Conservation (phyloP, 164 flowering plant species). For the Macadamia tetraphylla region DNA sequence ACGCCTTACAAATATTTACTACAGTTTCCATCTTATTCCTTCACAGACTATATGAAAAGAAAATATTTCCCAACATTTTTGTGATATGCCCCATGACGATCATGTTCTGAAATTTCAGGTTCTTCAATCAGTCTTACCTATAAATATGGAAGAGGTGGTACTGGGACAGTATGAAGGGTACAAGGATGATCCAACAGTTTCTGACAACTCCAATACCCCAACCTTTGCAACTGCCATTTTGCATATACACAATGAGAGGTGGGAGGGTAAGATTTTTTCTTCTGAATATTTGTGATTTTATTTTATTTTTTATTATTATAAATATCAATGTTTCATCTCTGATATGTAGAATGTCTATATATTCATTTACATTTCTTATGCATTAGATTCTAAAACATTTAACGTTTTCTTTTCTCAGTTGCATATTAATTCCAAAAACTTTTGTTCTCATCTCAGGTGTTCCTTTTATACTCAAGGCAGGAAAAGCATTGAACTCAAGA, state of each 20-base stretch:
- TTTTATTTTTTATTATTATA: too few species aligned
- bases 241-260: slow-evolving; percentile 91
- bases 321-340: neutral
- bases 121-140: slow-evolving; percentile 84
- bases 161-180: slow-evolving; percentile 97
- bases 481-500: slow-evolving; percentile 88
- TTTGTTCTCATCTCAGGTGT: slow-evolving; percentile 59
- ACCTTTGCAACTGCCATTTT: slow-evolving; percentile 85
- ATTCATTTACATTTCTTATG: neutral
- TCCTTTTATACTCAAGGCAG: slow-evolving; percentile 91
- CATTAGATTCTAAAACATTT: neutral
- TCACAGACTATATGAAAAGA: neutral
- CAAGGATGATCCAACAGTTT: slow-evolving; percentile 80
- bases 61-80: neutral
- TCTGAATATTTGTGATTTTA: neutral
- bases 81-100: neutral
- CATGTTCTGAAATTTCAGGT: slow-evolving; percentile 43
- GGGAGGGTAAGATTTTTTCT: slow-evolving; percentile 71
- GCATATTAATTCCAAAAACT: neutral
- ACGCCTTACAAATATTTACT: neutral
- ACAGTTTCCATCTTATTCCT: neutral
- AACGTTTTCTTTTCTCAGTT: neutral
- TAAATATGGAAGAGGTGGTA: slow-evolving; percentile 78
- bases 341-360: neutral
- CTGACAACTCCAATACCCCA: slow-evolving; percentile 85